Conservation (phyloP, 805 yeast species). For the Spathaspora boniae region DNA sequence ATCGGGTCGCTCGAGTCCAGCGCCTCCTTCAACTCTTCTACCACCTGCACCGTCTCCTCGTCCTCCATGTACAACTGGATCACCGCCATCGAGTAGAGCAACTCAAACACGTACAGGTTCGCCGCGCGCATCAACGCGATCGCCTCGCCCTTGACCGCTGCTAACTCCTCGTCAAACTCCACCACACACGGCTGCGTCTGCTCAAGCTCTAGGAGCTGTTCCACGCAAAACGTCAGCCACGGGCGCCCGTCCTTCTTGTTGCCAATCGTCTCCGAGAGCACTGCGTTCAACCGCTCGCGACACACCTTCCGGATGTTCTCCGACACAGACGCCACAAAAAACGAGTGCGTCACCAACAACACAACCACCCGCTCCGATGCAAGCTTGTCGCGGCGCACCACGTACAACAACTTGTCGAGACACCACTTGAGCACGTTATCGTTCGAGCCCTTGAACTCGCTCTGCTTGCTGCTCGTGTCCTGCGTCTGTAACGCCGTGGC, state of each 20-base stretch:
- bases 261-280: conserved; percentile 56
- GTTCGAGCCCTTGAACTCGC: conserved; percentile 20
- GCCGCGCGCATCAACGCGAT: conserved; percentile 37
- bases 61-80: conserved; percentile 76
- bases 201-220: conserved; percentile 28
- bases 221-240: conserved; percentile 60
- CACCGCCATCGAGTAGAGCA: conserved; percentile 71
- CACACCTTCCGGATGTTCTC: conserved; percentile 40
- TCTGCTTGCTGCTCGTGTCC: conserved; percentile 18
- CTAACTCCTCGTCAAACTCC: conserved; percentile 59
- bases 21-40: conserved; percentile 64
- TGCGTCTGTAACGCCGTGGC: conserved; percentile 17
- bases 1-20: conserved; percentile 25
- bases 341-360: conserved; percentile 39
- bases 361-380: conserved; percentile 32
- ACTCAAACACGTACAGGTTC: conserved; percentile 59
- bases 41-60: conserved; percentile 68
- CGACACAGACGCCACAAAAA: conserved; percentile 31
- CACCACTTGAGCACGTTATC: conserved; percentile 52
- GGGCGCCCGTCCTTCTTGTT: conserved; percentile 40
- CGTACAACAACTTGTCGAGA: conserved; percentile 53
- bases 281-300: conserved; percentile 63
- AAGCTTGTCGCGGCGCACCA: conserved; percentile 46
- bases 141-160: conserved; percentile 45
- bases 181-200: conserved; percentile 18